Conservation (phyloP, 352 stramenopile genomes). For the Globisporangium nodosum region DNA sequence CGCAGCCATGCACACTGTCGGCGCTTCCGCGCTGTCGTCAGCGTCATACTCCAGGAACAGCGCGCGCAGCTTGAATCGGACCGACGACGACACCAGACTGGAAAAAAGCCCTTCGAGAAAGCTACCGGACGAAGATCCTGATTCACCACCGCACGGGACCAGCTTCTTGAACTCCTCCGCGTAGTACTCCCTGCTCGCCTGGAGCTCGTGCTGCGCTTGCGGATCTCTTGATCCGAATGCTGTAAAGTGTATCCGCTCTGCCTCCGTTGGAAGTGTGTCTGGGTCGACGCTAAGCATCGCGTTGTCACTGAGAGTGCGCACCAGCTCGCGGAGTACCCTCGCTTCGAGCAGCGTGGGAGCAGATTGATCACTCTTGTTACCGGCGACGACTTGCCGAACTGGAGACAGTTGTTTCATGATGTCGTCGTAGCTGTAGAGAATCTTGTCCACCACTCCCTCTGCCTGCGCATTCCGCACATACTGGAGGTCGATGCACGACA, state of each 20-base stretch:
- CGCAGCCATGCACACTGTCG: constrained; percentile 20
- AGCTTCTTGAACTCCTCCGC: constrained; percentile 42
- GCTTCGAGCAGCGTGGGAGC: background rate
- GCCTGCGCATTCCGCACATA: constrained; percentile 46
- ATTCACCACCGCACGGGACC: constrained; percentile 3
- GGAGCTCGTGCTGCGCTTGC: constrained; percentile 37
- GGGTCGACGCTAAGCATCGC: constrained; percentile 11
- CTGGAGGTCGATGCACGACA: constrained; percentile 55
- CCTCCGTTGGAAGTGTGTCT: constrained; percentile 5
- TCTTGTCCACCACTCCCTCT: constrained; percentile 33
- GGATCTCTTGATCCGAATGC: constrained; percentile 26
- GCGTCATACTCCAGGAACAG: constrained; percentile 62
- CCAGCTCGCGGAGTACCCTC: constrained; percentile 17
- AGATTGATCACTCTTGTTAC: background rate
- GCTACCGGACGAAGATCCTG: constrained; percentile 2
- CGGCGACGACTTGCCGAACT: constrained; percentile 9
- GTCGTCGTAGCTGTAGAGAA: constrained; percentile 31
- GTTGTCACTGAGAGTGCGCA: constrained; percentile 5
- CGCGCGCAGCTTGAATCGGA: constrained; percentile 52
- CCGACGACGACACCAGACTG: constrained; percentile 39
- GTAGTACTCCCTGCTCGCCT: constrained; percentile 33
- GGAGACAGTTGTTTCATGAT: constrained; percentile 33
- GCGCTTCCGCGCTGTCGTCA: constrained; percentile 12
- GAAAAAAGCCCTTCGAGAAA: constrained; percentile 58
- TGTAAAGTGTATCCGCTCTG: constrained; percentile 18